Conservation (phyloP, 2,329 filamentous ascomycete genomes). For the Drechslerella coelobrocha region DNA sequence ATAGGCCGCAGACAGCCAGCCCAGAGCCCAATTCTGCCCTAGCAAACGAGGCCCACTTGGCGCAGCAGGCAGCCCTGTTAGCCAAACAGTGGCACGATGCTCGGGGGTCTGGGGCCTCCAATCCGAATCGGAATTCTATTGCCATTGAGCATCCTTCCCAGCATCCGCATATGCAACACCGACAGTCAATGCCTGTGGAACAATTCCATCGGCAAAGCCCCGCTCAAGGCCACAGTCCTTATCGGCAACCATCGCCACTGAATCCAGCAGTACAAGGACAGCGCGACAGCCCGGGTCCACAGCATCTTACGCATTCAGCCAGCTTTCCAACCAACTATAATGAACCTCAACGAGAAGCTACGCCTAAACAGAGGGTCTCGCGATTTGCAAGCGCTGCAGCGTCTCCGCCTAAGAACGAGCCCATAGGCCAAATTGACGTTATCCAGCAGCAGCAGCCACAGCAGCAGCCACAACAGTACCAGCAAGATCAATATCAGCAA, state of each 20-base stretch:
- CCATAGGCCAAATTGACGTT: constrained; percentile 10
- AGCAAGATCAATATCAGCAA: not conserved
- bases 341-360: constrained; percentile 17
- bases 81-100: constrained; percentile 38
- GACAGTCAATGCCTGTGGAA: constrained; percentile 26
- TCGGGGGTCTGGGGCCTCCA: constrained; percentile 2
- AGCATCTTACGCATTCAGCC: constrained; percentile 12
- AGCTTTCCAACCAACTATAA: constrained; percentile 28
- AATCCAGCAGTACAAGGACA: constrained; percentile 1
- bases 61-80: constrained; percentile 46
- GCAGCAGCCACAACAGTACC: not conserved
- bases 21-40: constrained; percentile 16
- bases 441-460: not conserved
- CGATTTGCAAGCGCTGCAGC: constrained; percentile 5
- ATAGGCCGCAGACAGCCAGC: not conserved
- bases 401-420: constrained; percentile 32
- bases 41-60: constrained; percentile 27
- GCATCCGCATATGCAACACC: constrained; percentile 13
- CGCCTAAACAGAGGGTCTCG: constrained; percentile 6
- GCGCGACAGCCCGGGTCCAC: constrained; percentile 12
- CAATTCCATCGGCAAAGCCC: constrained; percentile 20
- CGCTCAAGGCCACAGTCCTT: constrained; percentile 19
- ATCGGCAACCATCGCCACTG: constrained; percentile 22
- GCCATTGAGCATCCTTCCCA: constrained; percentile 7
- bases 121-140: constrained; percentile 3